Evolutionary conservation across 345 rosid species (phyloP), one percentile per base, ranked within the genome.

Genomic region (Carallia pectinifolia): DNA sequence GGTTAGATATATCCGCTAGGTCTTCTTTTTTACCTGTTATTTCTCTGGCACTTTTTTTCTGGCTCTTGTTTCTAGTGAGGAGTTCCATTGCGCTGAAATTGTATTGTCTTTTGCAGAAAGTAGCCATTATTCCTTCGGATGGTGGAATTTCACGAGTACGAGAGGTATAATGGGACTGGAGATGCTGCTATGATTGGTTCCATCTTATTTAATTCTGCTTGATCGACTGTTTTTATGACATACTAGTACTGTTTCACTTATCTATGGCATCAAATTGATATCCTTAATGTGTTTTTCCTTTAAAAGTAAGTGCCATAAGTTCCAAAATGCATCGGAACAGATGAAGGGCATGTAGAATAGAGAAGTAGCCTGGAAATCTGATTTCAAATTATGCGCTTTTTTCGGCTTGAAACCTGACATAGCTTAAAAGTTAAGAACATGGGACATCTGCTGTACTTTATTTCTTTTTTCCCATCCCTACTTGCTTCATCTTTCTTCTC

Each of bases 71-170:
- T 48, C 54, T 17, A 47, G 29, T 61, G 58, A 29, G 39, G 58
- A 68, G 23, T 65, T 58, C 39, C 71, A 30, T 69, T 71, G 18
- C 27, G 4, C 64, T 48, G 33, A 74, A 56, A 54, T 66, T 61
- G 12, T 40, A 29, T 47, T 67, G 8, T 67, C 56, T 70, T 58
- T 33, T 87, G 85, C 96, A 94, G 98, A 90, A 84, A 85, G 80
- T 80, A 66, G 89, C 97, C 16, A 88, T 94, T 69, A 81, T 90
- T 74, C 89, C 85, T 31, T 83, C 86, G 50, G 98, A 94, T 77
- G 98, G 97, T 71, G 90, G 72, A 68, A 86, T 90, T 69, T 81
- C 97, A 40, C 76, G 77, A 69, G 84, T 82, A 23, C 82, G 96
- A 61, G 68, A 91, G 98, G 98, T 94, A 88, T 67, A 58, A 2